These are phyloP conservation scores for Dionaea muscipula DNA, from an alignment of 179 eudicot species.

Conservation along the genomic window DNA sequence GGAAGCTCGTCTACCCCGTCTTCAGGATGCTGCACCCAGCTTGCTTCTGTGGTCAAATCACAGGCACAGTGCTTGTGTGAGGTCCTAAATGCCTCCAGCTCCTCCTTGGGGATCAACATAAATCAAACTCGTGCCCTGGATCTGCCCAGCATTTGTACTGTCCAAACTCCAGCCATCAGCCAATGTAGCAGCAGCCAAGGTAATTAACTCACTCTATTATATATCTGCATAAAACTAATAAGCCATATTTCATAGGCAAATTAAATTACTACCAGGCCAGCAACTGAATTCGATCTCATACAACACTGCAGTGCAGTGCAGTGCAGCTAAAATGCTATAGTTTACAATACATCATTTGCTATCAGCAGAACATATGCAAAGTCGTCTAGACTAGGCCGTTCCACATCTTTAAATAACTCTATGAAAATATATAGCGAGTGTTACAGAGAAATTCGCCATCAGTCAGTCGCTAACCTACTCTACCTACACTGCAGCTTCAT, in stretches of 20 bases:
- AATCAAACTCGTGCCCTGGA: conserved; percentile 29
- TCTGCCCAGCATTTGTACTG: conserved; percentile 30
- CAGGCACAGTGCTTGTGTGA: conserved; percentile 50
- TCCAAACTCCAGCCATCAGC: conserved; percentile 11
- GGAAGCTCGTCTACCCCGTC: conserved; percentile 36
- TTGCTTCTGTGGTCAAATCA: conserved; percentile 35
- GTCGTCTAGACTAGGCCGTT: too few relatives aligned
- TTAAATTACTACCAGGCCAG: too few relatives aligned
- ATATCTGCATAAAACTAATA: not conserved
- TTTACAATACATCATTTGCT: too few relatives aligned
- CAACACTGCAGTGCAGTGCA: too few relatives aligned
- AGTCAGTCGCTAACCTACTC: not conserved
- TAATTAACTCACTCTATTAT: not conserved
- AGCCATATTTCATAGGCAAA: not conserved
- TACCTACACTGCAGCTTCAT: not conserved
- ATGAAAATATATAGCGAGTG: too few relatives aligned
- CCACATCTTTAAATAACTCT: too few relatives aligned
- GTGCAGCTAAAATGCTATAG: too few relatives aligned
- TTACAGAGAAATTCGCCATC: too few relatives aligned
- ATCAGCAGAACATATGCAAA: too few relatives aligned
- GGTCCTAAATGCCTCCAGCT: conserved; percentile 39
- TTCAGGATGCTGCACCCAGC: conserved; percentile 48
- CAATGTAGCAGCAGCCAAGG: conserved; percentile 6
- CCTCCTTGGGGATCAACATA: conserved; percentile 27
- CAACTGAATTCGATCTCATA: too few relatives aligned